A percentile compares a stretch with the other conserved stretches of the same genome.
These are phyloP conservation scores for Oryza australiensis DNA, from an alignment of 176 grass and related monocot genomes.

Conservation along the genomic window DNA sequence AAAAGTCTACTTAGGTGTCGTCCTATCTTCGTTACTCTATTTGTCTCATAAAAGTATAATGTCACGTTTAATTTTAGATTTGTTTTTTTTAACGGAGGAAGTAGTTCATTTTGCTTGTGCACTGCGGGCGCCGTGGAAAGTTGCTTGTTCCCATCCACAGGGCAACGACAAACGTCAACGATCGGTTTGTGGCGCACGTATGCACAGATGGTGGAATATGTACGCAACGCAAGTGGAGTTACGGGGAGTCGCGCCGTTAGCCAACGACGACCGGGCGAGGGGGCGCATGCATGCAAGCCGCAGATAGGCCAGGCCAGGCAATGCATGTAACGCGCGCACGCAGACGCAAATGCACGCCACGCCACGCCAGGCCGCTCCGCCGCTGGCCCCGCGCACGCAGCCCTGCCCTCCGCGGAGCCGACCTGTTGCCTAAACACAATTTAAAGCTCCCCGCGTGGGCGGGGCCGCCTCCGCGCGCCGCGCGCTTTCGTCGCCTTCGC, in stretches of 20 bases:
- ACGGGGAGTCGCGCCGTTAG: slow-evolving; percentile 33
- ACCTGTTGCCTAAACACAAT: slow-evolving; percentile 23
- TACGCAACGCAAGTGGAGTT: not conserved
- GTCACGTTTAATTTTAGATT: no score
- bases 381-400: slow-evolving; percentile 33
- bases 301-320: no score
- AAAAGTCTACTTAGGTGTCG: no score
- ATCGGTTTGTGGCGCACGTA: not conserved
- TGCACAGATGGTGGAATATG: no score
- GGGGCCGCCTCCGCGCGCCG: not conserved
- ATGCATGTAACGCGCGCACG: not conserved
- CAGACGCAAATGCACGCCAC: not conserved
- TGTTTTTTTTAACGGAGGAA: no score
- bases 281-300: not conserved
- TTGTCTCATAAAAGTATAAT: no score
- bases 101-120: no score
- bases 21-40: no score
- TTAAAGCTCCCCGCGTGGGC: slow-evolving; percentile 37
- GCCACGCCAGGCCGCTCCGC: not conserved
- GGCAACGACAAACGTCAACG: no score
- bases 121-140: no score
- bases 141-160: no score
- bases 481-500: not conserved
- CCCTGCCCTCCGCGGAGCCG: slow-evolving; percentile 26
- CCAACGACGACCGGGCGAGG: not conserved